phyloP scores from a whole-genome alignment of 176 grass and related monocot genomes.

The Raddia guianensis region DNA sequence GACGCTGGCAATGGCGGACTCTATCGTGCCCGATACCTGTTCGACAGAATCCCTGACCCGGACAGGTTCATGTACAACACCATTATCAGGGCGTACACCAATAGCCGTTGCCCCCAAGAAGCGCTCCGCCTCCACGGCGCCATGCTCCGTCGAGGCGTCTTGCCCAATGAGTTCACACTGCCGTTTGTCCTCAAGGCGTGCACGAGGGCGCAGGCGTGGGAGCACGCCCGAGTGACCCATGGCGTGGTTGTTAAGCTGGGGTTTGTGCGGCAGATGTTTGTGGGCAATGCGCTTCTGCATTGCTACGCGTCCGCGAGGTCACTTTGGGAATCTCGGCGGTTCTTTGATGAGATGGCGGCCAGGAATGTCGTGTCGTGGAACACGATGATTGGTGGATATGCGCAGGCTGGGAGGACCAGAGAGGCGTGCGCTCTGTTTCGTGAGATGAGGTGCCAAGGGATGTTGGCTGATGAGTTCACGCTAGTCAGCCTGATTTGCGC shows the following conservation, averaged over 20 bases:
- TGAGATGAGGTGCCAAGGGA: conserved; percentile 30
- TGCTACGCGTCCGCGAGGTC: background rate
- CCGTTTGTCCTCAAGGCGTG: conserved; percentile 50
- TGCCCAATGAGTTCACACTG: conserved; percentile 52
- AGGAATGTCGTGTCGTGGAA: conserved; percentile 52
- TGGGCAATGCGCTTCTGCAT: conserved; percentile 41
- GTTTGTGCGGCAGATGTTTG: conserved; percentile 32
- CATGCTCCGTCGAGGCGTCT: conserved; percentile 23
- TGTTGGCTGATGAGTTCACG: conserved; percentile 35
- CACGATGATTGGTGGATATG: conserved; percentile 45
- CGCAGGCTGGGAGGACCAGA: conserved; percentile 1
- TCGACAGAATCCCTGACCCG: conserved; percentile 41
- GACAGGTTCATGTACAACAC: conserved; percentile 42
- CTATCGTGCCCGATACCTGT: conserved; percentile 15
- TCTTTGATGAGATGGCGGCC: conserved; percentile 49
- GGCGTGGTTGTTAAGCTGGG: conserved; percentile 39
- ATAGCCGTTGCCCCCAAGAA: conserved; percentile 11
- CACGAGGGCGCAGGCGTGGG: background rate
- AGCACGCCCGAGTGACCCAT: conserved; percentile 21
- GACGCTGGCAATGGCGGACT: background rate
- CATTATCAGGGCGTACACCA: conserved; percentile 40
- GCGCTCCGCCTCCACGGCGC: conserved; percentile 18
- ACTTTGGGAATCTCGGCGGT: conserved; percentile 2
- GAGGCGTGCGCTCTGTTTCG: conserved; percentile 15
- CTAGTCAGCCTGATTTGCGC: conserved; percentile 36